Conservation (phyloP, 2,329 filamentous ascomycete species). For the Claviceps monticola region DNA sequence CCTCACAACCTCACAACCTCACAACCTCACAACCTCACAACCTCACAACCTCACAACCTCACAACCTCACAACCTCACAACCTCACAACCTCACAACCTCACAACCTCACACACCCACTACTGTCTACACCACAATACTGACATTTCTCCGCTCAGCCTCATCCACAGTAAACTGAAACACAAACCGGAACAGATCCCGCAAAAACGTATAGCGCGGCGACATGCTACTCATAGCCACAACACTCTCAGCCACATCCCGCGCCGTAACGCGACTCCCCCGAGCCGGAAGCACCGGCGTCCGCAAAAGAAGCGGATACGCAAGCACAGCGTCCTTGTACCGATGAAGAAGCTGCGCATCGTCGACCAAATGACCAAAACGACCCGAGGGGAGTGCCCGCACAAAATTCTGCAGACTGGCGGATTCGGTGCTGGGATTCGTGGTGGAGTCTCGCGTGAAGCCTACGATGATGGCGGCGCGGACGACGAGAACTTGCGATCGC, state of each 20-base stretch:
- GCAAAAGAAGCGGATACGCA: constrained; percentile 47
- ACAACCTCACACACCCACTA: too few species aligned
- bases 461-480: constrained; percentile 75
- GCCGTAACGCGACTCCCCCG: constrained; percentile 48
- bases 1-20: too few species aligned
- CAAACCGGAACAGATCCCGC: constrained; percentile 66
- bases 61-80: too few species aligned
- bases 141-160: constrained; percentile 59
- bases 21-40: too few species aligned
- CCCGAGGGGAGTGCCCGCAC: constrained; percentile 62
- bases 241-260: constrained; percentile 66
- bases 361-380: constrained; percentile 60
- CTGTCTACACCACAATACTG: constrained; percentile 38
- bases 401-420: constrained; percentile 54
- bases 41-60: too few species aligned
- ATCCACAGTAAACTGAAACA: constrained; percentile 73
- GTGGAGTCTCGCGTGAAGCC: constrained; percentile 55
- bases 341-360: constrained; percentile 58
- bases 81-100: too few species aligned
- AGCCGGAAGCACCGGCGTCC: constrained; percentile 28
- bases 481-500: constrained; percentile 63
- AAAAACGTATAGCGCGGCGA: constrained; percentile 62
- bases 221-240: constrained; percentile 59
- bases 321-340: constrained; percentile 71
- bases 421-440: constrained; percentile 28